Evolutionary conservation across 371 early-diverging fungal species (phyloP), one percentile per base, ranked within the genome.

Genomic region (Rhizopus delemar): DNA sequence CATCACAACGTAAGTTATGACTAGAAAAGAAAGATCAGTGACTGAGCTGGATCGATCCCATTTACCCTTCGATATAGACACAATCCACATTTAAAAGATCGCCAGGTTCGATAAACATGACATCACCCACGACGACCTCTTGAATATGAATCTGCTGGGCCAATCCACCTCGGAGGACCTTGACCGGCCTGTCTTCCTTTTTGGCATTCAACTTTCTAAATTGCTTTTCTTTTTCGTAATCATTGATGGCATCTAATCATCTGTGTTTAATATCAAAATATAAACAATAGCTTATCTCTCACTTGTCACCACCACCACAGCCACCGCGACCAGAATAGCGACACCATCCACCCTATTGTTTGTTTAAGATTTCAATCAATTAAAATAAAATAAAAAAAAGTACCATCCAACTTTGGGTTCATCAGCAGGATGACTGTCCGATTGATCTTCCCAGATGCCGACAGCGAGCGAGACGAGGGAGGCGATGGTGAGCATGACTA

Each of bases 11-110:
- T 41, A 95, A 68, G 73, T 91, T 88, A 66, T 87, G 87, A 33
- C 91, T 90, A 48, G 2, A 22, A 22, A 22, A 2, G 2, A 2
- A 22, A 0, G 22, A 22, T 22, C 22, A 22, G 22, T 22, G 22
- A 1, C 22, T 22, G 22, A 2, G 22, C 2, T 22, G 22, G 2
- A 22, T 22, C 22, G 22, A 22, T 22, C 22, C 22, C 22, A 28
- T 90, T 48, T 49, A 49, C 11, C 32, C 13, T 31, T 50, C 36
- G 5, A 28, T 90, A 51, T 73, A 73, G 50, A 92, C 65, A 63
- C 93, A 90, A 68, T 96, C 96, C 8, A 87, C 94, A 0, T 87
- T 79, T 41, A 95, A 70, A 38, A 94, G 84, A 66, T 95, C 95
- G 38, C 96, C 97, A 3, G 93, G 90, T 69, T 96, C 94, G 36